These are phyloP conservation scores for Exobasidium cylindrosporum DNA, from an alignment of 1,284 basidiomycete species.

Conservation along the genomic window DNA sequence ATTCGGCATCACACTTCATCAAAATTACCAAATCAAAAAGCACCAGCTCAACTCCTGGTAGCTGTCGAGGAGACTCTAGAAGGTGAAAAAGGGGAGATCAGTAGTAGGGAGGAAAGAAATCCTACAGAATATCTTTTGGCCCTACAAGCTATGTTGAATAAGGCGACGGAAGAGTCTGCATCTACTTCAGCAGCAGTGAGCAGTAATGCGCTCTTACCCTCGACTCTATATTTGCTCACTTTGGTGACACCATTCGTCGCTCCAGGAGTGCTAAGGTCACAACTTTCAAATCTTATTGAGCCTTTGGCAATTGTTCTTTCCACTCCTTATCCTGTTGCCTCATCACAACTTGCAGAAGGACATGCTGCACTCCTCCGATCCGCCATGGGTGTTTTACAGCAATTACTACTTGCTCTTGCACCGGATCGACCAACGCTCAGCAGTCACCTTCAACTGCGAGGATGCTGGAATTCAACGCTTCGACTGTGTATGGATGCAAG, in stretches of 20 bases:
- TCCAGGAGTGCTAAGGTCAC: constrained; percentile 41
- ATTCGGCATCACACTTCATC: constrained; percentile 83
- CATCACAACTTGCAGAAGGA: constrained; percentile 70
- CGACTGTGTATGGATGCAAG: constrained; percentile 79
- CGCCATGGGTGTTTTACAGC: constrained; percentile 71
- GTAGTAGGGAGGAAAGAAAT: constrained; percentile 25
- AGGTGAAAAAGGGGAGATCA: constrained; percentile 60
- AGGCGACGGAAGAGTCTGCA: constrained; percentile 12
- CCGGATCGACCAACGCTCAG: constrained; percentile 57
- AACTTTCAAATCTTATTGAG: constrained; percentile 32
- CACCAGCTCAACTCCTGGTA: constrained; percentile 79
- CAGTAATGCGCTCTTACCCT: constrained; percentile 25
- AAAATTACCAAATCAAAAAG: constrained; percentile 78
- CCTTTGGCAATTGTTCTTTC: constrained; percentile 42
- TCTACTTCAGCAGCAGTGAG: constrained; percentile 1
- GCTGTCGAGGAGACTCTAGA: constrained; percentile 89
- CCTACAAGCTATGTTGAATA: constrained; percentile 44
- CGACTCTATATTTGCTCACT: constrained; percentile 47
- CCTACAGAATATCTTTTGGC: constrained; percentile 52
- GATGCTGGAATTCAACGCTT: constrained; percentile 66
- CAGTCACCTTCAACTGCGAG: constrained; percentile 32
- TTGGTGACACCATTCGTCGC: constrained; percentile 44
- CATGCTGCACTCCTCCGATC: constrained; percentile 62
- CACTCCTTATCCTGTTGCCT: constrained; percentile 40
- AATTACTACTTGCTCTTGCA: constrained; percentile 68